Base-by-base conservation (phyloP, 768 basidiomycete species). In the Galerina marginata region DNA sequence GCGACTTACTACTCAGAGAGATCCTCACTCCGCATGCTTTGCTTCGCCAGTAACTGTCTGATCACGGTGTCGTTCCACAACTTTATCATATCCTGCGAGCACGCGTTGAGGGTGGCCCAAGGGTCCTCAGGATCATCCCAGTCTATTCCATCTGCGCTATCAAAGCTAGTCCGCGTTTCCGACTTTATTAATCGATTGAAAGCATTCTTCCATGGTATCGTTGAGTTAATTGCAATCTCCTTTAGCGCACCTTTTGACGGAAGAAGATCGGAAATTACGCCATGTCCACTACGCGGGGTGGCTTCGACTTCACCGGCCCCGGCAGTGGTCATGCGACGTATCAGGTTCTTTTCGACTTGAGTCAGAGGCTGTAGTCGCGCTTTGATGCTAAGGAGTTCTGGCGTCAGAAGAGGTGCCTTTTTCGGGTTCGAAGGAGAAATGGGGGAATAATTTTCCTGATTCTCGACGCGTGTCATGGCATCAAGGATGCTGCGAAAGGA, bases 1-100 rank as follows among this genome's bases (percentile, higher is more conserved):
- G 47, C 9, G 7, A 81, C 89, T 69, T 65, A 92, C 91, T 90
- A 92, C 43, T 88, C 89, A 43, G 87, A 85, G 70, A 86, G 79
- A 64, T 92, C 89, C 67, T 91, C 86, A 33, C 89, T 72, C 12
- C 86, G 75, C 59, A 90, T 71, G 57, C 83, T 84, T 66, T 86
- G 82, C 50, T 70, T 73, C 6, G 77, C 77, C 64, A 91, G 74
- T 44, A 91, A 68, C 42, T 75, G 70, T 62, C 77, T 80, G 33
- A 90, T 77, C 15, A 77, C 76, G 4, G 82, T 75, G 63, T 89
- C 83, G n/a, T 72, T 75, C 90, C 90, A 91, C 9, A 92, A 77
- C 44, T 72, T 71, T 23, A 78, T 78, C 83, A 91, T 90, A 65
- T 92, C 90, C 25, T 84, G 83, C 4, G 80, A 75, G 61, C 86